phyloP scores from a whole-genome alignment of 176 grass and related monocot species.

The Raddia distichophylla region DNA sequence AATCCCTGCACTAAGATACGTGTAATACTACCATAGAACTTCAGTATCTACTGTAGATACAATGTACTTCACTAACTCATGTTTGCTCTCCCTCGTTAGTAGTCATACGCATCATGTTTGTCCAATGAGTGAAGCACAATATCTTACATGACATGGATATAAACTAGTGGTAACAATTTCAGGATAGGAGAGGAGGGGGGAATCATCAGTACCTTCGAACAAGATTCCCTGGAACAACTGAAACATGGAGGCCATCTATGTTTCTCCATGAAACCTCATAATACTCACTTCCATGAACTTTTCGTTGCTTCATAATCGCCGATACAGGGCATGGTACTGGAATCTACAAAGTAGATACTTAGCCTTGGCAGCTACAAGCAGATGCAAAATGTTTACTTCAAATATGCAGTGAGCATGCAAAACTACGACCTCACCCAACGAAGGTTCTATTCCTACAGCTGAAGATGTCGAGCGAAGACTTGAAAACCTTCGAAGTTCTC shows the following conservation, averaged over 20 bases:
- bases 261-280: conserved; percentile 91
- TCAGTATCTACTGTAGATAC: background rate
- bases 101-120: background rate
- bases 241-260: conserved; percentile 58
- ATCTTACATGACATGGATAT: too few species aligned
- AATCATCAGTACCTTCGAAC: conserved; percentile 54
- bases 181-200: background rate
- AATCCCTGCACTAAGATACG: background rate
- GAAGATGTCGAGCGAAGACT: conserved; percentile 67
- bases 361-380: conserved; percentile 31
- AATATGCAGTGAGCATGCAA: conserved; percentile 16
- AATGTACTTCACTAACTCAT: background rate
- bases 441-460: conserved; percentile 51
- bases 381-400: background rate
- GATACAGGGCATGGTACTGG: conserved; percentile 83
- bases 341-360: conserved; percentile 54
- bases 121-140: too few species aligned
- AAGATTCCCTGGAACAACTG: conserved; percentile 72
- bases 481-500: conserved; percentile 85
- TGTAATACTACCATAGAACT: background rate
- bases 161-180: background rate
- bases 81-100: background rate
- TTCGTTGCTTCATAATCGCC: conserved; percentile 67
- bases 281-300: conserved; percentile 72
- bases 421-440: conserved; percentile 46